Conservation (phyloP, 805 yeast genomes). For the Lipomyces spencermartinsiae region DNA sequence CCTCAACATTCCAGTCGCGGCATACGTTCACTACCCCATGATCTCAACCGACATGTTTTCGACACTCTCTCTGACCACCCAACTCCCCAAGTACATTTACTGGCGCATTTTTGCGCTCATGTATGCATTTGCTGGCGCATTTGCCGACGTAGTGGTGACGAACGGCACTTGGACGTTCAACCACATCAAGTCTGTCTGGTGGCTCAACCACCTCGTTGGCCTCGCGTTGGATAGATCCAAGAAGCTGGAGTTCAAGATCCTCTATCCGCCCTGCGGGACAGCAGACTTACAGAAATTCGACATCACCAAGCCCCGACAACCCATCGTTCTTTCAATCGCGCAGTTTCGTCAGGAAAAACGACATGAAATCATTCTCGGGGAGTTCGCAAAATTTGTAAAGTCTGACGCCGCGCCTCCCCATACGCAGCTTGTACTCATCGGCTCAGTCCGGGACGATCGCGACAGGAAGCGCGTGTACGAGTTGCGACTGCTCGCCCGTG, state of each 20-base stretch:
- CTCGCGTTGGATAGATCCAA: conserved; percentile 31
- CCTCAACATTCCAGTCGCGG: conserved; percentile 73
- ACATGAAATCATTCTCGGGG: conserved; percentile 69
- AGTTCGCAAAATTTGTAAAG: conserved; percentile 61
- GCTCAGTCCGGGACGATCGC: conserved; percentile 74
- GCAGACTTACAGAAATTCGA: conserved; percentile 48
- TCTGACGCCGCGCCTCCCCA: conserved; percentile 16
- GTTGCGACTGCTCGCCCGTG: conserved; percentile 55
- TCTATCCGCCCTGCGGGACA: conserved; percentile 92
- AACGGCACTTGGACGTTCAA: conserved; percentile 92
- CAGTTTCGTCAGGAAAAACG: conserved; percentile 97
- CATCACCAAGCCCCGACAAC: conserved; percentile 30
- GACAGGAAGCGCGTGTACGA: conserved; percentile 67
- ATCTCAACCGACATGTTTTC: conserved; percentile 86
- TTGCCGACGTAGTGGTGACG: conserved; percentile 68
- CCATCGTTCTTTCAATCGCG: conserved; percentile 67
- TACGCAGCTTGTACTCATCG: conserved; percentile 69
- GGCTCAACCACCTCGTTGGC: conserved; percentile 38
- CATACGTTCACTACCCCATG: conserved; percentile 95
- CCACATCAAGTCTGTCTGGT: conserved; percentile 75
- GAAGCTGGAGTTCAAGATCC: conserved; percentile 51
- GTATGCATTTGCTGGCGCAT: conserved; percentile 71
- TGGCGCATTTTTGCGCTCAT: conserved; percentile 72
- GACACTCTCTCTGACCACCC: conserved; percentile 53
- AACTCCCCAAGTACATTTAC: conserved; percentile 58